These are phyloP conservation scores for Backusella australiensis DNA, from an alignment of 192 early-diverging fungal species.

Conservation along the genomic window DNA sequence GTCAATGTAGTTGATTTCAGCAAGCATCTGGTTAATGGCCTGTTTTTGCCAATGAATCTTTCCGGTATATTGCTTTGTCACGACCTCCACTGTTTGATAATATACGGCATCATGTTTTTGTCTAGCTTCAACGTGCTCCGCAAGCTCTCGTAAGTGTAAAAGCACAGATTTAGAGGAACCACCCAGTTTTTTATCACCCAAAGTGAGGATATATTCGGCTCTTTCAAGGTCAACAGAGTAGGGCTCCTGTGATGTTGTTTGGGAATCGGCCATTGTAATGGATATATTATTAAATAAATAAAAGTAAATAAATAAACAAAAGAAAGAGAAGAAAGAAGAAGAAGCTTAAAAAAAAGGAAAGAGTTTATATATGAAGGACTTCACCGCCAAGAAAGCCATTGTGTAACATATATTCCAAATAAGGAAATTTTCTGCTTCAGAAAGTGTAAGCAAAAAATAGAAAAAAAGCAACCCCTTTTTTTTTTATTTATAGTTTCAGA, in stretches of 20 bases:
- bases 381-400: neutral
- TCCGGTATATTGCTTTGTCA: neutral
- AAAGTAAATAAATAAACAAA: neutral
- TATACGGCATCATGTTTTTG: conserved; percentile 3
- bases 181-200: neutral
- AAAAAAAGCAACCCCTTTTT: neutral
- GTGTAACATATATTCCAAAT: neutral
- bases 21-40: conserved; percentile 3
- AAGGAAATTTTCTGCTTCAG: neutral
- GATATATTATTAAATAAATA: neutral
- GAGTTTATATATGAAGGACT: neutral
- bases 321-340: neutral
- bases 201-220: neutral
- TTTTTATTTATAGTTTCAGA: conserved; percentile 5
- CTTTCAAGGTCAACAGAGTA: neutral
- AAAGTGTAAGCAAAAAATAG: neutral
- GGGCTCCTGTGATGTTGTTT: neutral
- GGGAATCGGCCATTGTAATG: neutral
- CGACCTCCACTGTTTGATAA: neutral
- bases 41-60: conserved; percentile 7
- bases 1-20: neutral
- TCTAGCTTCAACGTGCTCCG: neutral
- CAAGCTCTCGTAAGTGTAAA: conserved; percentile 7
- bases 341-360: neutral
- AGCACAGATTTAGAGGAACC: neutral